Percentiles rank a stretch among this genome's conserved stretches.
These are phyloP conservation scores for Lodderomyces oxycetoniae DNA, from an alignment of 1,139 yeast species.

Conservation along the genomic window DNA sequence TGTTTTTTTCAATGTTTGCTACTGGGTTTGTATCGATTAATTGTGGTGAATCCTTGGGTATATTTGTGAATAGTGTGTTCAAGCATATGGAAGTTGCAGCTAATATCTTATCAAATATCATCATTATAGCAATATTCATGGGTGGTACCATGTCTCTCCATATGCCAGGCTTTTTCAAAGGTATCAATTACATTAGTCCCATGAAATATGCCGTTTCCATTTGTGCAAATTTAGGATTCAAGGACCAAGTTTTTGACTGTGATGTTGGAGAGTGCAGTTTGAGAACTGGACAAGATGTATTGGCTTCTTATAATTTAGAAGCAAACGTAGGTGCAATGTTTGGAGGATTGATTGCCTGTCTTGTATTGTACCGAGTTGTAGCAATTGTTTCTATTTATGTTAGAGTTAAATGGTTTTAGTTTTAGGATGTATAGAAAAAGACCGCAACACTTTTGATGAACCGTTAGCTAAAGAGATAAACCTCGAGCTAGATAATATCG, in stretches of 20 bases:
- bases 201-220: slow-evolving; percentile 64
- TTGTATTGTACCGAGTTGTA: slow-evolving; percentile 31
- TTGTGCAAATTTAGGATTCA: slow-evolving; percentile 35
- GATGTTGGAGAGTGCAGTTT: slow-evolving; percentile 23
- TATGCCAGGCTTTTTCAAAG: slow-evolving; percentile 65
- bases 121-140: slow-evolving; percentile 73
- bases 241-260: slow-evolving; percentile 32
- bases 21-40: slow-evolving; percentile 53
- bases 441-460: too few relatives aligned
- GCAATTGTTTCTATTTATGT: slow-evolving; percentile 25
- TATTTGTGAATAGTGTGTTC: slow-evolving; percentile 69
- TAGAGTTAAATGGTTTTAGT: slow-evolving; percentile 22
- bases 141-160: slow-evolving; percentile 81
- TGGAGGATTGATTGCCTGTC: slow-evolving; percentile 36
- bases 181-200: slow-evolving; percentile 70
- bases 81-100: slow-evolving; percentile 77
- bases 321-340: slow-evolving; percentile 27
- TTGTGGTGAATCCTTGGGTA: slow-evolving; percentile 82
- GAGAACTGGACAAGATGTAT: slow-evolving; percentile 32
- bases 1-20: slow-evolving; percentile 64
- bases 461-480: too few relatives aligned
- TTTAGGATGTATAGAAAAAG: too few relatives aligned
- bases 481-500: too few relatives aligned
- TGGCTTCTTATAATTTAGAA: slow-evolving; percentile 30
- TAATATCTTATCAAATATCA: slow-evolving; percentile 58